Conservation (phyloP, 75 land plant genomes). For the Adiantum capillusveneris region DNA sequence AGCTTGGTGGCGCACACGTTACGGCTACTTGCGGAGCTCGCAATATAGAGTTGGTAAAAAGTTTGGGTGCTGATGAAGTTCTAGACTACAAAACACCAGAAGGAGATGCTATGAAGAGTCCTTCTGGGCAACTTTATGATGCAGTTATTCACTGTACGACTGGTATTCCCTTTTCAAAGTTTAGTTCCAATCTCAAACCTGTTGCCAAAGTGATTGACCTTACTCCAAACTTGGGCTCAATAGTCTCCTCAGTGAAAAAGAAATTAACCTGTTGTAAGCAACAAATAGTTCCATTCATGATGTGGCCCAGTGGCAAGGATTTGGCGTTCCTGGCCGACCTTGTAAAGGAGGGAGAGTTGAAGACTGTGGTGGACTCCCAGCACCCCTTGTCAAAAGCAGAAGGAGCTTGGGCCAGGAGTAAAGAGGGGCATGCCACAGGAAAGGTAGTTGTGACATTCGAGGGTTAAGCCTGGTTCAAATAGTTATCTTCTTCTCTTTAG, state of each 20-base stretch:
- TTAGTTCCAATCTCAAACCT: constrained; percentile 10
- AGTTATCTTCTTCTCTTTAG: no score
- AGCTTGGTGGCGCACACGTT: no score
- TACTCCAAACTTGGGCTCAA: constrained; percentile 12
- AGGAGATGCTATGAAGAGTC: constrained; percentile 20
- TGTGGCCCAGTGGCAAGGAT: constrained; percentile 8
- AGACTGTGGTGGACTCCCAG: constrained; percentile 24
- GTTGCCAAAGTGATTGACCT: constrained; percentile 21
- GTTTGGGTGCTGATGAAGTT: constrained; percentile 29
- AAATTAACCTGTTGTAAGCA: constrained; percentile 21
- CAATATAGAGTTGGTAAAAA: constrained; percentile 16
- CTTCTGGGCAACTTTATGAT: constrained; percentile 22
- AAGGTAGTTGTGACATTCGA: constrained; percentile 15
- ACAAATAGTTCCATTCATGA: constrained; percentile 13
- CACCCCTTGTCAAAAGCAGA: no score
- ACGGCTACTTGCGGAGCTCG: constrained; percentile 30
- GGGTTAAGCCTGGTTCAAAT: no score
- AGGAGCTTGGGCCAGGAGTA: constrained; percentile 25
- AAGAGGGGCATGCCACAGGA: constrained; percentile 10
- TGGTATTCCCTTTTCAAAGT: constrained; percentile 13
- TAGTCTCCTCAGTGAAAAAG: constrained; percentile 9
- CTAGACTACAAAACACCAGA: constrained; percentile 28
- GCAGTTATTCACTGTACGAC: constrained; percentile 22
- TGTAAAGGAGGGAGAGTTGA: constrained; percentile 24
- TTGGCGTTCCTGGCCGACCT: constrained; percentile 8